Evolutionary conservation across 1,139 yeast genomes (phyloP), one percentile per base, ranked within the genome.

Genomic region (Yamadazyma triangularis): DNA sequence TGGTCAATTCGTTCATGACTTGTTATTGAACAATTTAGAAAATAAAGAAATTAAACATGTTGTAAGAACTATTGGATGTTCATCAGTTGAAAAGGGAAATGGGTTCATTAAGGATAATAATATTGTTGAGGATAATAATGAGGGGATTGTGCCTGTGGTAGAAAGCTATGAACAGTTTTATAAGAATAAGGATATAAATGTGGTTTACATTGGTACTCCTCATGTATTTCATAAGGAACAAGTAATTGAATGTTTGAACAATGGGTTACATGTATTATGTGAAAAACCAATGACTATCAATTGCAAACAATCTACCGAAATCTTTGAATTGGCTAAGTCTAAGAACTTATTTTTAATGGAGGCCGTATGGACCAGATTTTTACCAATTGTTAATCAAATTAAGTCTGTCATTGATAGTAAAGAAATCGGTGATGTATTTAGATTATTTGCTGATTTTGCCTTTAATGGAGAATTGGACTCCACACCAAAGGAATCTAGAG

Each of bases 241-340:
- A 38, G 70, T 70, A 14, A 55, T 65, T 30, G 48, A 56, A 27
- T 78, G 80, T 11, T 56, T 78, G 39, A 53, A 60, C n/a, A 61
- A 69, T 21, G 76, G 73, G 10, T 53, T 56, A 30, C 74, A 77
- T 49, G 79, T 77, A 14, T 58, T 78, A 32, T 71, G 79, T 44
- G 85, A 78, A 45, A 78, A 78, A 51, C 80, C 85, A 2, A 62
- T 75, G 41, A 68, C 80, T 2, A 64, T 78, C 31, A 78, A 74
- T 41, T 56, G 55, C 3, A 51, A 50, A 23, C 79, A 77, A 34
- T 62, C 76, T 8, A 47, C 58, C 22, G 67, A 64, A 25, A 46
- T 77, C 13, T 53, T 68, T 29, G 59, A 51, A 3, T 58, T 66
- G 27, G 85, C 83, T n/a, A 56, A 58, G 40, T 44, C 53, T 30